Evolutionary conservation across 2,329 filamentous ascomycete genomes (phyloP).

Genomic region (Penicillium vulpinum): DNA sequence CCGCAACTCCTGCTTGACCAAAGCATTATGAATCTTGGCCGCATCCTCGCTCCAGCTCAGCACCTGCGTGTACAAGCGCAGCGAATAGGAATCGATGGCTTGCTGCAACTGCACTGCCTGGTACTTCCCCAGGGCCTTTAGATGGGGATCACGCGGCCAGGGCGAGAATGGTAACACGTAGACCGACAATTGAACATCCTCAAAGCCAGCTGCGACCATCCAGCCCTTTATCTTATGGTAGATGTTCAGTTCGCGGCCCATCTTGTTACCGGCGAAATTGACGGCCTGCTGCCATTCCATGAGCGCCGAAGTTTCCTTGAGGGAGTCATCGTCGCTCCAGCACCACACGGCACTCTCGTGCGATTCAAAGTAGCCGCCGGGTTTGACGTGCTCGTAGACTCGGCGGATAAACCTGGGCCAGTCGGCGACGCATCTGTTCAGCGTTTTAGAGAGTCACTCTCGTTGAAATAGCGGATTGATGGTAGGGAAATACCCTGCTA

Average conservation of each 20-base stretch:
- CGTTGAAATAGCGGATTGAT: too few species aligned
- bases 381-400: slow-evolving; percentile 25
- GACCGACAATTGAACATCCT: slow-evolving; percentile 15
- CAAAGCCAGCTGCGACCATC: slow-evolving; percentile 28
- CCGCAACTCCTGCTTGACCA: slow-evolving; percentile 18
- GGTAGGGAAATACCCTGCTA: slow-evolving; percentile 26
- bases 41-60: slow-evolving; percentile 18
- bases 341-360: slow-evolving; percentile 29
- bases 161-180: slow-evolving; percentile 20
- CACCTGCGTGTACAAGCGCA: slow-evolving; percentile 21
- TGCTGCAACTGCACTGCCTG: slow-evolving; percentile 20
- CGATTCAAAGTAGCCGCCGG: slow-evolving; percentile 33
- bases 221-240: slow-evolving; percentile 25
- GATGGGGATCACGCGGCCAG: slow-evolving; percentile 19
- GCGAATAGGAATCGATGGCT: slow-evolving; percentile 22
- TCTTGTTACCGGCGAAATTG: slow-evolving; percentile 20
- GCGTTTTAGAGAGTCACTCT: slow-evolving; percentile 12
- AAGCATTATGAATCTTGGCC: slow-evolving; percentile 20
- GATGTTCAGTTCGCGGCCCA: slow-evolving; percentile 28
- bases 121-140: slow-evolving; percentile 19
- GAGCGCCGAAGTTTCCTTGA: slow-evolving; percentile 16
- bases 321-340: slow-evolving; percentile 20
- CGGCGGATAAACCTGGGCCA: slow-evolving; percentile 16
- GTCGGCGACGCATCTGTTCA: slow-evolving; percentile 17
- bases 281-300: slow-evolving; percentile 26